Base-by-base conservation (phyloP, 257 asterid species). In the Nicotiana otophora region DNA sequence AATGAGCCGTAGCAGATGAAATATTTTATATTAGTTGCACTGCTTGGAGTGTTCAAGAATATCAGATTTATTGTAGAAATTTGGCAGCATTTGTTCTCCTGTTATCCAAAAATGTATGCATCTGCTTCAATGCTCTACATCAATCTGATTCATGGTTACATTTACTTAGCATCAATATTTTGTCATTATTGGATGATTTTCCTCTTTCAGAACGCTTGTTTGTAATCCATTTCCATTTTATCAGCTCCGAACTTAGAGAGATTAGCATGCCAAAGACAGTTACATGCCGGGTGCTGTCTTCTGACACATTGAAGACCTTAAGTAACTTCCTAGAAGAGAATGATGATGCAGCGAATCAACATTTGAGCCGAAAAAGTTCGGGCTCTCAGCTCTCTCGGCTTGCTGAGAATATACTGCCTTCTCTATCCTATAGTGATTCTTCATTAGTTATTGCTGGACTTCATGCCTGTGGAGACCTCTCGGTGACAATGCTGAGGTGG, bases 391-490 rank as follows among this genome's bases (percentile, higher is more conserved):
- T 84, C 68, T 75, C 77, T 57, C 88, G 85, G 83, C 83, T 72
- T 74, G 46, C 60, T 72, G 65, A 28, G 81, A 88, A 84, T 81
- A 82, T 82, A 80, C 20, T 39, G 51, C 36, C 36, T 78, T 83
- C 88, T 51, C 83, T 87, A 62, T 78, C 84, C 51, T 76, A 69
- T 81, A 84, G 79, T 81, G 87, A 77, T 39, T 83, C 96, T 80
- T 81, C 94, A 33, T 86, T 94, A 83, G 85, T 95, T 83, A 92
- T 95, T 76, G 96, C 99, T 80, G 99, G 99, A 83, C 98, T 95
- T 83, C 98, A 94, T 89, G 96, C 99, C 53, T 95, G 99, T 82
- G 99, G 99, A 80, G 97, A 94, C 89, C 97, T 95, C 84, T 95
- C 98, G 26, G 96, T 92, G 83, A 92, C 99, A 80, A 95, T 95